Conservation (phyloP, 257 asterid species). For the Fraxinus pennsylvanica region DNA sequence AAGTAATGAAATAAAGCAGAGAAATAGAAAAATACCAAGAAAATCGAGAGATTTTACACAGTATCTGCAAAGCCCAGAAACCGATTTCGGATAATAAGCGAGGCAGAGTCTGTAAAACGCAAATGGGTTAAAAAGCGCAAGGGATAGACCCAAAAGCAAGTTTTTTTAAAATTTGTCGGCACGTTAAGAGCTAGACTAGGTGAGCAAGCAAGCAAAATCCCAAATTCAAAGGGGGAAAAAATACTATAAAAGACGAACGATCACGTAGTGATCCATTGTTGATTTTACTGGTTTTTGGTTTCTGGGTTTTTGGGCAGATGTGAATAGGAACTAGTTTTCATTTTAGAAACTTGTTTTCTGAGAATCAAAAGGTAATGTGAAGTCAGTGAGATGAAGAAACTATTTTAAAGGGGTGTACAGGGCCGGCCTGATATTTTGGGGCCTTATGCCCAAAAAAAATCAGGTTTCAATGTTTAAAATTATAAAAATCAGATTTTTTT, state of each 20-base stretch:
- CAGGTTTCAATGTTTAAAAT: too few species aligned
- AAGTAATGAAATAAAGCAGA: not conserved
- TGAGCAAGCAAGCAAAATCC: not conserved
- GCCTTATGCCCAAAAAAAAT: too few species aligned
- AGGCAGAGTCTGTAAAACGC: slow-evolving; percentile 17
- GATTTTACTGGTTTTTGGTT: not conserved
- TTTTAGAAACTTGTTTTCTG: not conserved
- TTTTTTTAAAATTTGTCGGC: not conserved
- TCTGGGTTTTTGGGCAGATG: not conserved
- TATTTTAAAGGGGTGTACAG: not conserved
- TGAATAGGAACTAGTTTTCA: not conserved
- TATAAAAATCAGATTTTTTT: too few species aligned
- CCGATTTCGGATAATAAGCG: slow-evolving; percentile 10
- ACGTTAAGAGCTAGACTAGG: not conserved
- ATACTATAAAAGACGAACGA: not conserved
- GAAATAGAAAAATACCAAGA: slow-evolving; percentile 1
- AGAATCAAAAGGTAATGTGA: not conserved
- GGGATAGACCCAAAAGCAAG: slow-evolving; percentile 17
- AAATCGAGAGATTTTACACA: slow-evolving; percentile 6
- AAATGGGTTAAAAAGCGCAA: slow-evolving; percentile 14
- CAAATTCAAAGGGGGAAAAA: not conserved
- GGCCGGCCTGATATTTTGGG: too few species aligned
- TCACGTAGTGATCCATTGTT: not conserved
- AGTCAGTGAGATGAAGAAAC: not conserved
- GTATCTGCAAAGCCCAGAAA: slow-evolving; percentile 21